These are phyloP conservation scores for Leishmania amazonensis DNA, from an alignment of 208 protist genomes.

Conservation along the genomic window DNA sequence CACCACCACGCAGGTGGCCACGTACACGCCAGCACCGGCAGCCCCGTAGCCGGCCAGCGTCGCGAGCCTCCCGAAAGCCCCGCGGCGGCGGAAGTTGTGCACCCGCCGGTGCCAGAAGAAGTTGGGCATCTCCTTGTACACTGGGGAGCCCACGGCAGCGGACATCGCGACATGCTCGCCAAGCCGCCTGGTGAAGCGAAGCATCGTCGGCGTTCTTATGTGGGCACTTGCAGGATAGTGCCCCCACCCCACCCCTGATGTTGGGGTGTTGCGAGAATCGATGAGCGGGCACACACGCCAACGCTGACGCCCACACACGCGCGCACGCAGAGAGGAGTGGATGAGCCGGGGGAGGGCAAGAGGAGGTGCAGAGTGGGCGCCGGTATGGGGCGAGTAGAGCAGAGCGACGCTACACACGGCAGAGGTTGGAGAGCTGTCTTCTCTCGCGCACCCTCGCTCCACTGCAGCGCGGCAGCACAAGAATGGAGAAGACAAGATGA, in stretches of 20 bases:
- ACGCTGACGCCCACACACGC: not conserved
- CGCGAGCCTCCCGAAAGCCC: constrained; percentile 18
- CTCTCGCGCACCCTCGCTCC: not conserved
- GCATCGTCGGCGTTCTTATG: not conserved
- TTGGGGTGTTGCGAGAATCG: not conserved
- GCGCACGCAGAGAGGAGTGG: not conserved
- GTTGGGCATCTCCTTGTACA: not conserved
- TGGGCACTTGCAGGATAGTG: not conserved
- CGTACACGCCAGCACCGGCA: constrained; percentile 32
- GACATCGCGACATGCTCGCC: constrained; percentile 21
- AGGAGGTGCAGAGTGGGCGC: not conserved
- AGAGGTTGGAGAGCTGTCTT: not conserved
- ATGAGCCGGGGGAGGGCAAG: not conserved
- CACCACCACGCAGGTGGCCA: constrained; percentile 39
- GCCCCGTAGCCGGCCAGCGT: constrained; percentile 22
- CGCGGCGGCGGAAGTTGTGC: constrained; percentile 22
- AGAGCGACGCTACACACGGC: not conserved
- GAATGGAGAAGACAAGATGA: not conserved
- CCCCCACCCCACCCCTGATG: not conserved
- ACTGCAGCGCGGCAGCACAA: constrained; percentile 3
- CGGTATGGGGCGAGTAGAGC: not conserved
- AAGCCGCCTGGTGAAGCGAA: constrained; percentile 9
- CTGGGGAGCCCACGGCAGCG: constrained; percentile 7
- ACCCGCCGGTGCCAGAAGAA: constrained; percentile 26
- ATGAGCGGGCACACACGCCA: not conserved